Base-by-base conservation (phyloP, 129 eudicot genomes). In the Saussurea involucrata region DNA sequence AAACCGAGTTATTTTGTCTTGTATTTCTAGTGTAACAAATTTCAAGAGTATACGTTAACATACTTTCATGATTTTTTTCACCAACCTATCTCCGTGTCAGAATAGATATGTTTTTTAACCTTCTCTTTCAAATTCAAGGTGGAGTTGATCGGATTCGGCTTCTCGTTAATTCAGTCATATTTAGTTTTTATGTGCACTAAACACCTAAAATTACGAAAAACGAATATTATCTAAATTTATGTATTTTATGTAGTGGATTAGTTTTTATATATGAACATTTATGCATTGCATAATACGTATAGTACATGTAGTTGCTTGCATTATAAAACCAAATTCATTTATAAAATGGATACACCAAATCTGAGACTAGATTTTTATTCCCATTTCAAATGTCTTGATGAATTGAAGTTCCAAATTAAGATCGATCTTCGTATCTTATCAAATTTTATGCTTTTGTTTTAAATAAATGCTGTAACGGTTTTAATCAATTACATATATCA, bases 251-350 rank as follows among this genome's bases (percentile, higher is more conserved):
- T 6, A 46, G 18, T 3, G 18, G 58, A 49, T 49, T 17, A 15
- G 8, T 15, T 49, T 49, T 49, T 49, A 49, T 49, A 46, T 46
- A 15, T 46, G 20, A 13, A 46, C 60, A 49, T 49, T 49, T 5
- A 53, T 53, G 17, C 61, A 53, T 53, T 53, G 61, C 61, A 53
- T 49, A 29, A 37, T 40, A 27, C n/a, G 36, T n/a, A 71, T 33
- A 31, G 18, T 53, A n/a, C 12, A 58, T 58, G 33, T 72, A 72
- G 76, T 53, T 72, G 76, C 66, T 72, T 55, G 66, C 66, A 72
- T 58, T 29, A 72, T 72, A 53, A 15, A 72, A 49, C 27, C 12
- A 60, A 60, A 60, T 18, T 60, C 2, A 22, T 8, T 8, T 60
- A 60, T 6, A 18, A 55, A 72, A 18, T 55, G 64, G 44, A 6